phyloP scores from a whole-genome alignment of 352 stramenopile genomes.

The Pythium phragmitis region DNA sequence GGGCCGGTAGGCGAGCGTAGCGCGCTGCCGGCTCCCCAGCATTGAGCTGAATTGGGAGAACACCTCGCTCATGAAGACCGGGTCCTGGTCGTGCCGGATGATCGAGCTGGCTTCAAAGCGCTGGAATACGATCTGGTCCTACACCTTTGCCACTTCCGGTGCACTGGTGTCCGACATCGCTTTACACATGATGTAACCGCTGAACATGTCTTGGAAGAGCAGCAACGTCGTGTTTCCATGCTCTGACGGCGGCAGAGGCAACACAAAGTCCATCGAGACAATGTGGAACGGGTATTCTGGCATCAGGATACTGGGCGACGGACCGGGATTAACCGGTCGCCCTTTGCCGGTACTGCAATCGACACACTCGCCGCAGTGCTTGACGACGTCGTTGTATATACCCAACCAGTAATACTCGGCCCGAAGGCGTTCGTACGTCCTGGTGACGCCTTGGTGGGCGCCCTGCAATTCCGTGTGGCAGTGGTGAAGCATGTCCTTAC shows the following conservation, averaged over 20 bases:
- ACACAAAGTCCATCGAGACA: slow-evolving; percentile 29
- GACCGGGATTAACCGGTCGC: not conserved
- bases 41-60: slow-evolving; percentile 17
- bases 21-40: slow-evolving; percentile 22
- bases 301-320: slow-evolving; percentile 20
- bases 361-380: slow-evolving; percentile 9
- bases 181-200: slow-evolving; percentile 22
- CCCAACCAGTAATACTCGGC: slow-evolving; percentile 21
- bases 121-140: slow-evolving; percentile 21
- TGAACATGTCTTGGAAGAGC: slow-evolving; percentile 24
- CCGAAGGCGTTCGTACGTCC: slow-evolving; percentile 16
- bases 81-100: slow-evolving; percentile 25
- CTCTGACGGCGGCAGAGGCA: slow-evolving; percentile 10
- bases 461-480: slow-evolving; percentile 11
- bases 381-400: slow-evolving; percentile 20
- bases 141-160: slow-evolving; percentile 21
- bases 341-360: slow-evolving; percentile 24
- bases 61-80: slow-evolving; percentile 23
- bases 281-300: slow-evolving; percentile 22
- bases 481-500: slow-evolving; percentile 14
- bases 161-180: slow-evolving; percentile 18
- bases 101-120: slow-evolving; percentile 21
- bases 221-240: slow-evolving; percentile 22
- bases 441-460: slow-evolving; percentile 19
- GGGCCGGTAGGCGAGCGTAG: slow-evolving; percentile 13